Evolutionary conservation across 139 green algal species (phyloP).

Genomic region (Micractinium sp.): DNA sequence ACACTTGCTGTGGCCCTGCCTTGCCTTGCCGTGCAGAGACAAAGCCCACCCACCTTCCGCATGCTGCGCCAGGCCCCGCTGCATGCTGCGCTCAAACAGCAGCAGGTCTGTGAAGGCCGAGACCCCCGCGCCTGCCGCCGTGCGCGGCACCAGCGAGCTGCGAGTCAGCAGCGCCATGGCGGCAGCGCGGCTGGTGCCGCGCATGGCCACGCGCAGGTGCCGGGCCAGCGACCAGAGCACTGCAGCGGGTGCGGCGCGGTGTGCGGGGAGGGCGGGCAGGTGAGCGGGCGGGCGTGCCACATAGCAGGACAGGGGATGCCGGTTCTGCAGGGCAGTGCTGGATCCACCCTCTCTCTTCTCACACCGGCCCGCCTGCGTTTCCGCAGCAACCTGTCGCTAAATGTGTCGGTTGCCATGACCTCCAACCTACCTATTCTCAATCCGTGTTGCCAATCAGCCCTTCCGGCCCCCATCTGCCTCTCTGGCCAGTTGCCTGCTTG

Average conservation of each 20-base stretch:
- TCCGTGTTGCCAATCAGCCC: no score
- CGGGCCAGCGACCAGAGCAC: background rate
- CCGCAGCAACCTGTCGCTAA: no score
- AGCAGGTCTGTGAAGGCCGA: slow-evolving; percentile 4
- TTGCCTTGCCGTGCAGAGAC: background rate
- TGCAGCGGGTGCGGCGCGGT: background rate
- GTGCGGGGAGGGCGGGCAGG: background rate
- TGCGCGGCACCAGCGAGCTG: background rate
- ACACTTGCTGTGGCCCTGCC: background rate
- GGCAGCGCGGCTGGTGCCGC: background rate
- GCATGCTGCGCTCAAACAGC: slow-evolving; percentile 27
- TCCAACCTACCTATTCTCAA: no score
- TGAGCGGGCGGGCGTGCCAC: no score
- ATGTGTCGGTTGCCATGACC: no score
- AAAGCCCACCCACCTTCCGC: background rate
- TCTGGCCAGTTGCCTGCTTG: no score
- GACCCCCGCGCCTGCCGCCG: background rate
- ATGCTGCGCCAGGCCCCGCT: background rate
- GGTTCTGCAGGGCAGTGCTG: no score
- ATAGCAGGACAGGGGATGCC: no score
- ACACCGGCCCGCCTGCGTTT: no score
- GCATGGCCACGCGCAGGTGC: background rate
- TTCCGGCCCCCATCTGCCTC: no score
- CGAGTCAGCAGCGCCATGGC: slow-evolving; percentile 17
- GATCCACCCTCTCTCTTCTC: no score